Base-by-base conservation (phyloP, 2,329 filamentous ascomycete species). In the Penicillium sp. region DNA sequence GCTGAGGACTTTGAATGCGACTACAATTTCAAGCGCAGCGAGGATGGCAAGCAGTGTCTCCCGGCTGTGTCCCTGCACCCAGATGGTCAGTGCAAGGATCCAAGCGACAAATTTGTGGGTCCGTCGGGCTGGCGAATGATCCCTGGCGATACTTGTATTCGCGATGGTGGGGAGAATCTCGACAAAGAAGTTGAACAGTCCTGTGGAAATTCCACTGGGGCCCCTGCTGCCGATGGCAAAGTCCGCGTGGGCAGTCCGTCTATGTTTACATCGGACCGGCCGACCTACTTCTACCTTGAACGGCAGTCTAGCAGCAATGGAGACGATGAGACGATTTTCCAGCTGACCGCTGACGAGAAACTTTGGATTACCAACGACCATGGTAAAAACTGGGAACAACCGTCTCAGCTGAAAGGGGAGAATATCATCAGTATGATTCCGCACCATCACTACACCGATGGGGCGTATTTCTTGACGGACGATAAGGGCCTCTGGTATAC, bases 1-100 rank as follows among this genome's bases (percentile, higher is more conserved):
- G 84, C 88, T 51, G 78, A 80, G 27, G 95, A 99, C 70, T 99
- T 96, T 69, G 94, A 99, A 74, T 99, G 94, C 70, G 93, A 97
- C 68, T 96, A 89, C 79, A 95, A 96, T 71, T 97, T 96, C 68
- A 77, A 85, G 52, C 83, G 84, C 61, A 80, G 80, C 29, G 78
- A 83, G 3, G 84, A 93, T 55, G 80, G 83, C 46, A 83, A 82
- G 43, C 80, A 87, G 55, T 97, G 94, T 68, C 78, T 85, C 20
- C 80, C 83, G 7, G 82, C 80, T 21, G 85, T 84, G 0, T 77
- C 82, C 3, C 70, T 96, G 36, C 69, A 78, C 2, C 91, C 92
- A 0, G 81, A 89, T 40, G 90, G 84, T 7, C 81, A 83, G 23
- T 99, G 94, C 72, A 84, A 88, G 66, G 81, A 85, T 34, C 78